Conservation (phyloP, 306 rosid genomes). For the Elaeagnus macrophylla region DNA sequence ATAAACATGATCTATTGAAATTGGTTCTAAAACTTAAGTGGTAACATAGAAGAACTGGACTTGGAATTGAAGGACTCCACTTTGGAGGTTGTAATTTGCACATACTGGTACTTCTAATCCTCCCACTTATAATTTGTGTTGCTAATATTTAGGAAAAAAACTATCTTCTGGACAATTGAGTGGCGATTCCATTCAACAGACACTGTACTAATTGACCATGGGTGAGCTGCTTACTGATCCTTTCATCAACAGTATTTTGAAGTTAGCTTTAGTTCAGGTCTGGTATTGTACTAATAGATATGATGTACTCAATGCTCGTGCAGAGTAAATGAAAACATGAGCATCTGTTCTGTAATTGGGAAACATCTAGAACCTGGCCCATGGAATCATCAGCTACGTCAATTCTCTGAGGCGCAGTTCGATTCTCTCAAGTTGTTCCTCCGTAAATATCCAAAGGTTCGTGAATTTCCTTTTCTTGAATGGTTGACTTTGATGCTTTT, state of each 20-base stretch:
- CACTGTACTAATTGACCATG: constrained; percentile 50
- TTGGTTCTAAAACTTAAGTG: too few relatives aligned
- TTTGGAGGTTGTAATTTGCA: not conserved
- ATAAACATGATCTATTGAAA: too few relatives aligned
- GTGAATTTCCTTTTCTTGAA: constrained; percentile 8
- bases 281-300: constrained; percentile 4
- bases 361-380: constrained; percentile 72
- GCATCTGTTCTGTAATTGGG: constrained; percentile 41
- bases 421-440: constrained; percentile 66
- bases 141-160: constrained; percentile 51
- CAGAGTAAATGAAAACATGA: constrained; percentile 60
- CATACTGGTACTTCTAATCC: not conserved
- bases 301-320: constrained; percentile 15
- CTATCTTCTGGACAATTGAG: constrained; percentile 84
- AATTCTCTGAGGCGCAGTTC: constrained; percentile 43
- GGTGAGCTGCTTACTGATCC: constrained; percentile 35
- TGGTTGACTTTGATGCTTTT: not conserved
- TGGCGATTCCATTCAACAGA: constrained; percentile 69
- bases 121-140: not conserved
- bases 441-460: constrained; percentile 64
- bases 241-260: not conserved
- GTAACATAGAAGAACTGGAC: too few relatives aligned
- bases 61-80: too few relatives aligned
- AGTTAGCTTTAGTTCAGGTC: not conserved
- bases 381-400: constrained; percentile 56